Evolutionary conservation across 2,329 filamentous ascomycete genomes (phyloP), one percentile per base, ranked within the genome.

Genomic region (Orbilia blumenaviensis): DNA sequence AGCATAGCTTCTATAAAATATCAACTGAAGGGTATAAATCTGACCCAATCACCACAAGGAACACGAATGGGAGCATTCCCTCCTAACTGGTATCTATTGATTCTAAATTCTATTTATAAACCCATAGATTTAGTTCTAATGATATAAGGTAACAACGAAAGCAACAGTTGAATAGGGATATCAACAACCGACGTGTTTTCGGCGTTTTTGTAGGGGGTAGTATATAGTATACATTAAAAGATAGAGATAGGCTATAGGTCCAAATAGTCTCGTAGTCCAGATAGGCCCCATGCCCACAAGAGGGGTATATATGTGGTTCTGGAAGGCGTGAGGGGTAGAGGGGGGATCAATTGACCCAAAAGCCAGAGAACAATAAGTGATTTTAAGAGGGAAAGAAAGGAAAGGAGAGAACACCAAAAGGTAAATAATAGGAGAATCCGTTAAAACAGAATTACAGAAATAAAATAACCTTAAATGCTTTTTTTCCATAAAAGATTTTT

Each of bases 401-500:
- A 16, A 42, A 42, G 38, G 42, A 9, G 23, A 23, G 14, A 46
- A 46, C 3, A 23, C n/a, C n/a, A 44, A 46, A 46, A 46, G 18
- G 5, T 21, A 46, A 21, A 21, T 34, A 34, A 23, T 46, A 27
- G 23, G 29, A 16, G 16, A 54, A 50, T 29, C 48, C 48, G n/a
- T 36, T 36, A 21, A 36, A 36, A 54, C n/a, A 36, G 27, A 34
- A 16, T 9, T 34, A 27, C 27, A 34, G 29, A 16, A 36, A 62
- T 34, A 62, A 18, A 36, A 21, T 32, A 10, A 54, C 14, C 7
- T n/a, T 14, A n/a, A 32, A 63, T 63, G 27, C 44, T 44, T 48
- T n/a, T n/a, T 34, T 56, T 56, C 52, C 52, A 38, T 23, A 38
- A 38, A n/a, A 56, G 21, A 38, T 62, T 62, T 44, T 62, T 44